Base-by-base conservation (phyloP, 2,329 filamentous ascomycete genomes). In the Aureobasidium sp. region DNA sequence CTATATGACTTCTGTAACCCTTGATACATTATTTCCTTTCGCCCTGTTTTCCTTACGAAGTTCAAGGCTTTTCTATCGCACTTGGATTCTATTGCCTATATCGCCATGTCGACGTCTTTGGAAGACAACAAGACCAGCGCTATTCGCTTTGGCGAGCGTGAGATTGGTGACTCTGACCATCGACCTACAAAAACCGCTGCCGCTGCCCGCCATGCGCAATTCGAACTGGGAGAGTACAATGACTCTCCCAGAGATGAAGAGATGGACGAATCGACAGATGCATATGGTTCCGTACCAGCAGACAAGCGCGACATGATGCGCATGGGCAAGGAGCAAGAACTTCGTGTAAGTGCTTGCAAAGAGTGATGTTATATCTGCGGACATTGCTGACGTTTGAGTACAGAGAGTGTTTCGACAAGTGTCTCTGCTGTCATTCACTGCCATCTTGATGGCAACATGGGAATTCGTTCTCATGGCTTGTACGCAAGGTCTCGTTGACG, bases 401-500 rank as follows among this genome's bases (percentile, higher is more conserved):
- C 16, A 75, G 74, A 71, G 79, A 61, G 79, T 79, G 63, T 82
- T 81, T 62, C 71, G 75, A 5, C 77, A 78, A 64, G 66, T 79
- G 51, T 77, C 78, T 1, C 79, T 79, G 11, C 67, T 82, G n/a
- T 77, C 77, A 1, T 81, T 82, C 59, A 77, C 76, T 27, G 78
- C 78, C 61, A 77, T 79, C 10, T 74, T 80, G 44, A 76, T 81
- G 68, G 77, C 76, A 45, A 81, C 80, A 0, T 82, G 81, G 80
- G 81, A 83, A 65, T 75, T 76, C 16, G 69, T 76, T 5, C 67
- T 80, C 4, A 71, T 73, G 66, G 75, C 65, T 5, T 68, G 68
- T 48, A 66, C 62, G 5, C 67, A 68, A 59, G 67, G 64, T 14
- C 59, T 69, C 27, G 61, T 64, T 13, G 64, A 64, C 51, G 69